Evolutionary conservation across 2,329 filamentous ascomycete genomes (phyloP), one percentile per base, ranked within the genome.

Genomic region (Botrytis sinoallii): DNA sequence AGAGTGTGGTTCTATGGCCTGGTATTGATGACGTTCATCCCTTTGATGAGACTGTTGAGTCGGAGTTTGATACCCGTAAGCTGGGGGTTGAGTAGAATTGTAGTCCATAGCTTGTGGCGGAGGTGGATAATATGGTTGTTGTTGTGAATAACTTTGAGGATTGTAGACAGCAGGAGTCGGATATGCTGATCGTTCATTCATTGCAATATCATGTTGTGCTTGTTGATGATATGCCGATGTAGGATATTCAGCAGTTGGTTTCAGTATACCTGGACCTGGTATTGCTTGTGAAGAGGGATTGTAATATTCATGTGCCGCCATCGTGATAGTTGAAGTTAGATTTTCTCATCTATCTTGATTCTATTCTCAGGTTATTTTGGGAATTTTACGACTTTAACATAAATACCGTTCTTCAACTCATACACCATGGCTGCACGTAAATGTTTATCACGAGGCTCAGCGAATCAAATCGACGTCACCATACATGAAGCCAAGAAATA

Each of bases 401-500:
- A 25, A 35, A 61, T 25, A 16, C 35, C 63, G 7, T 70, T 55
- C 38, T 70, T 57, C 29, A 70, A 32, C 40, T 46, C 25, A 25
- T 29, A 3, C 2, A 29, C n/a, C 40, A 64, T 44, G 60, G 35
- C 25, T 63, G 14, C 12, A 63, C n/a, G 25, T n/a, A n/a, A 42
- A 20, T 52, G 10, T 67, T 52, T 16, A 52, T 52, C 64, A 67
- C 32, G 52, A 67, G 32, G 64, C 64, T 67, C 64, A n/a, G 22
- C 44, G 64, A 52, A 67, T 52, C 44, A 44, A 48, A n/a, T 70
- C 57, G 68, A 63, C 68, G 55, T 70, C 68, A 70, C 68, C 9
- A 44, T 63, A 70, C 68, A 70, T 70, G 40, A 46, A 63, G 64
- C 55, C 55, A 70, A 46, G 68, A 61, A 29, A 29, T 44, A 35